Base-by-base conservation (phyloP, 2,329 filamentous ascomycete genomes). In the Ceratocystis destructans region DNA sequence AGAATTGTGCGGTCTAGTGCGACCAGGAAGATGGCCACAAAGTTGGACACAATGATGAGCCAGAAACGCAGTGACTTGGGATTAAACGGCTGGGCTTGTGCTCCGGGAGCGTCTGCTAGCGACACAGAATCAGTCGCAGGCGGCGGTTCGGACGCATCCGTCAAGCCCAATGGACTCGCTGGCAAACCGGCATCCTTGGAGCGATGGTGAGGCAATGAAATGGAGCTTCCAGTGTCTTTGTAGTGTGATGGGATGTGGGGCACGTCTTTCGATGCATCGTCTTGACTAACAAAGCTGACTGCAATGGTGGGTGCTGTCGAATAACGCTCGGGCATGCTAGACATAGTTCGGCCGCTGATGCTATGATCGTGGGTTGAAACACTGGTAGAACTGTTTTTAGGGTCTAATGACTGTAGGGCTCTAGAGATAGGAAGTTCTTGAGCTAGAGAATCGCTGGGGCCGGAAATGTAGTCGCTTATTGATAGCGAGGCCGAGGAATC, bases 1-100 rank as follows among this genome's bases (percentile, higher is more conserved):
- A 82, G 76, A 68, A 82, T 81, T 12, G 79, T 82, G 64, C 79
- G 75, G 70, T 82, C 80, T 10, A 84, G 76, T n/a, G 82, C 82
- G 28, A 84, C 80, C 37, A 84, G 76, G 69, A 84, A 83, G 70
- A 84, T 75, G 68, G 80, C 78, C 5, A 82, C 73, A 67, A 83
- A 80, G 68, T 82, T 79, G 68, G 79, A 82, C 37, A 79, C 46
- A 7, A 84, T 75, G 59, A 82, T 77, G 69, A 82, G 75, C 82
- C 82, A 83, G 71, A 84, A 83, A 70, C 78, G 79, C 68, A 80
- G 64, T 7, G 77, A 82, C 72, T 77, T 79, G 12, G 81, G 82
- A 67, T 80, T 73, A 73, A 78, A 83, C 66, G 81, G 78, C 37
- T 76, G 50, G 7, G 20, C 20, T 15, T 7, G 10, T 22, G 46